A percentile compares a stretch with the other conserved stretches of the same genome.
Conservation (phyloP, 1,284 basidiomycete genomes). For the Inonotus obliquus region DNA sequence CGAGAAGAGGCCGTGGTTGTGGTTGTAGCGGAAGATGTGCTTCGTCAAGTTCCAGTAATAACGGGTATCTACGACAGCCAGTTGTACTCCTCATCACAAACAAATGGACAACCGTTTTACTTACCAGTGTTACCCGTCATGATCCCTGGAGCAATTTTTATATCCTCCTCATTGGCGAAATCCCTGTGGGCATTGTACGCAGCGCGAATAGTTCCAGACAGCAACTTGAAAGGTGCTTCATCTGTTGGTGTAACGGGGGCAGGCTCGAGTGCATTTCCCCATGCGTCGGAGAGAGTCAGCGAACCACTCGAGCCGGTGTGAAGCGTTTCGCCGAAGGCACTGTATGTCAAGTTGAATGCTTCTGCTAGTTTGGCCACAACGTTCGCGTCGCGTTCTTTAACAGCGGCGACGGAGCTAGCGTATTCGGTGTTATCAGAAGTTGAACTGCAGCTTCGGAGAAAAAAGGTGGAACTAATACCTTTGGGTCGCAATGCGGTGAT, state of each 20-base stretch:
- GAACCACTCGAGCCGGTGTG: conserved; percentile 31
- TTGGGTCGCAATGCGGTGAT: conserved; percentile 47
- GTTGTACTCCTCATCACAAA: neutral
- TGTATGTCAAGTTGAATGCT: conserved; percentile 42
- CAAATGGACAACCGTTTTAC: conserved; percentile 12
- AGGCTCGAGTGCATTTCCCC: conserved; percentile 44
- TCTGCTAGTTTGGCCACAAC: conserved; percentile 40
- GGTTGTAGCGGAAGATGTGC: conserved; percentile 47
- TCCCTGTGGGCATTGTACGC: conserved; percentile 34
- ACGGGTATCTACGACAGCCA: conserved; percentile 34
- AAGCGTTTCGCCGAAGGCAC: conserved; percentile 36
- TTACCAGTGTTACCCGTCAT: conserved; percentile 46
- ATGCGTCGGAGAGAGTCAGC: conserved; percentile 40
- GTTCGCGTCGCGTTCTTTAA: conserved; percentile 37
- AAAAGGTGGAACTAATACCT: conserved; percentile 29
- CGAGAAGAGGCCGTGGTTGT: conserved; percentile 25
- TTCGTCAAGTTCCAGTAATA: conserved; percentile 44
- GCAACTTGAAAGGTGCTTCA: conserved; percentile 41
- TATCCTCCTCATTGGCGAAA: conserved; percentile 21
- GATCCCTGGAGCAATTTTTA: conserved; percentile 44
- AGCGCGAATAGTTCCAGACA: conserved; percentile 49
- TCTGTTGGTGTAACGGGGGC: conserved; percentile 49
- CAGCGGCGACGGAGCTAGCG: conserved; percentile 38
- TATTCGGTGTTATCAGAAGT: conserved; percentile 21
- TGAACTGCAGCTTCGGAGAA: conserved; percentile 29